These are phyloP conservation scores for Chaetomiaceae sp. DNA, from an alignment of 2,329 filamentous ascomycete species.

Conservation along the genomic window DNA sequence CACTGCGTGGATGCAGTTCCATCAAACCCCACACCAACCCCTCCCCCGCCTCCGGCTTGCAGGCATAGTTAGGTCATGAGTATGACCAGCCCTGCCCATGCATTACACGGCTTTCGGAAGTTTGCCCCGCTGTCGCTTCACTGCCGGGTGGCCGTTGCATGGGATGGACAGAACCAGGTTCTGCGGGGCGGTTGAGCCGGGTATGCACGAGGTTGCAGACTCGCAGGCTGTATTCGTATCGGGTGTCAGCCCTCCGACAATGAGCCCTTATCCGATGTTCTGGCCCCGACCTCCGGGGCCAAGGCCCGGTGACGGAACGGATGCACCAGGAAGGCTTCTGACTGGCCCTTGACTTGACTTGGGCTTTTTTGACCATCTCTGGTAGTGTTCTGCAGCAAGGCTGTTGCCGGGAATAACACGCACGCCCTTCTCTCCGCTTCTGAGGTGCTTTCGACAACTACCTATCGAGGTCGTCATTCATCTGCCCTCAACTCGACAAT, in stretches of 20 bases:
- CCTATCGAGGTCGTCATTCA: not conserved
- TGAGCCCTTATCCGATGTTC: conserved; percentile 5
- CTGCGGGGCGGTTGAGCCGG: not conserved
- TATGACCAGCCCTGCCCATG: too few species aligned
- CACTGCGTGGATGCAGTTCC: too few species aligned
- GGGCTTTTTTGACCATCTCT: too few species aligned
- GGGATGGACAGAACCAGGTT: too few species aligned
- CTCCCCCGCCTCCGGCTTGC: too few species aligned
- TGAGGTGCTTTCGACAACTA: conserved; percentile 1
- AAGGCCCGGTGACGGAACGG: conserved; percentile 3
- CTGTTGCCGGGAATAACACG: conserved; percentile 16
- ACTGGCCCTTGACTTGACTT: not conserved
- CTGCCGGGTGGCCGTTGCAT: too few species aligned
- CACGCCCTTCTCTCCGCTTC: conserved; percentile 17
- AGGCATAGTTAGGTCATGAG: too few species aligned
- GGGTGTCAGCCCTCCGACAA: not conserved
- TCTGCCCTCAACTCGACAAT: not conserved
- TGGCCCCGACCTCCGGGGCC: not conserved
- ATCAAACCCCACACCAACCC: too few species aligned
- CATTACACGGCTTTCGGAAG: not conserved
- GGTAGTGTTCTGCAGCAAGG: not conserved
- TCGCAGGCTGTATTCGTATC: not conserved
- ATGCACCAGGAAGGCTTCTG: not conserved
- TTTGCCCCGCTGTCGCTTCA: too few species aligned
- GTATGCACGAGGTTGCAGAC: not conserved